Evolutionary conservation across 2,329 filamentous ascomycete genomes (phyloP).

Genomic region (Trichoderma sp.): DNA sequence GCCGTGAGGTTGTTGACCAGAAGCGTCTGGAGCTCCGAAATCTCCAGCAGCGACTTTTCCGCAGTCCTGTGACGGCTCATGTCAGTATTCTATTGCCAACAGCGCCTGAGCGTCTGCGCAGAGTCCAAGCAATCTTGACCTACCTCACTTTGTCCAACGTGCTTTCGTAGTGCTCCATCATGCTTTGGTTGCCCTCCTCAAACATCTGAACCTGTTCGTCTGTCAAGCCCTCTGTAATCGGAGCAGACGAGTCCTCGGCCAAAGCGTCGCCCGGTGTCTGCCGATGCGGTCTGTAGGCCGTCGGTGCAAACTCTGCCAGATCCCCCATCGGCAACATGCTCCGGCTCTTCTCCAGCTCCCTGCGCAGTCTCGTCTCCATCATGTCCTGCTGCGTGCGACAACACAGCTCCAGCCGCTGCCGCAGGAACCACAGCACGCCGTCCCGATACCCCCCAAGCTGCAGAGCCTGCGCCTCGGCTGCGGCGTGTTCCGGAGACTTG

Average conservation of each 20-base stretch:
- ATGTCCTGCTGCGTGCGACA: slow-evolving; percentile 80
- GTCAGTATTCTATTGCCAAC: background rate
- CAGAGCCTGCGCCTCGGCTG: slow-evolving; percentile 70
- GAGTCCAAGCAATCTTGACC: slow-evolving; percentile 41
- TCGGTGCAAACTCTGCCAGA: slow-evolving; percentile 40
- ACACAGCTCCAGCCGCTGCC: slow-evolving; percentile 73
- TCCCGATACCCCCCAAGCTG: slow-evolving; percentile 73
- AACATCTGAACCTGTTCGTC: slow-evolving; percentile 90
- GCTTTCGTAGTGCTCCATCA: slow-evolving; percentile 91
- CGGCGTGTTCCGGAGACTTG: slow-evolving; percentile 65
- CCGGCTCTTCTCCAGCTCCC: slow-evolving; percentile 87
- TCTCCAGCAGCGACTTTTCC: slow-evolving; percentile 88
- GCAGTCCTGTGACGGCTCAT: slow-evolving; percentile 62
- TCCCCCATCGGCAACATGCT: slow-evolving; percentile 62
- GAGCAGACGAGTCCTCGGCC: slow-evolving; percentile 22
- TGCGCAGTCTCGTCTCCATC: slow-evolving; percentile 85
- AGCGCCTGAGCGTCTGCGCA: background rate
- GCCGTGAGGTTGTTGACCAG: slow-evolving; percentile 82
- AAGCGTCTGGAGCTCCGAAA: slow-evolving; percentile 86
- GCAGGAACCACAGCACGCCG: slow-evolving; percentile 79
- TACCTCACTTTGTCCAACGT: slow-evolving; percentile 94
- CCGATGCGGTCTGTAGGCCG: slow-evolving; percentile 28
- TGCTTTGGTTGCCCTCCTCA: slow-evolving; percentile 86
- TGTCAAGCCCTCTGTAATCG: slow-evolving; percentile 60
- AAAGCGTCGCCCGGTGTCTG: background rate